Evolutionary conservation across 1,284 basidiomycete genomes (phyloP).

Genomic region (Trametes hirsuta): DNA sequence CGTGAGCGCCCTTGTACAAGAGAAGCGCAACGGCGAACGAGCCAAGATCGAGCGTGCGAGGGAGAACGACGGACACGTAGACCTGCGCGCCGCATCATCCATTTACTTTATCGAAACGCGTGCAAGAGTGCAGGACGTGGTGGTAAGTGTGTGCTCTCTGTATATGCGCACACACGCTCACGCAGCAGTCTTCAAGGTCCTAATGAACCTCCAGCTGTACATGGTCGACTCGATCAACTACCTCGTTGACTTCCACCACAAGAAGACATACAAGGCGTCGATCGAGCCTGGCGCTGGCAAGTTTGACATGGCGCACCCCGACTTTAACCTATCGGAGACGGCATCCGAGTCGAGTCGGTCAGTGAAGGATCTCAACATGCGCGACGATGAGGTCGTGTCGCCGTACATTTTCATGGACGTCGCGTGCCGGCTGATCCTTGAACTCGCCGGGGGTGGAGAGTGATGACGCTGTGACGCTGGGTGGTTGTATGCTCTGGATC

Average conservation of each 20-base stretch:
- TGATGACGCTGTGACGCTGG: constrained; percentile 11
- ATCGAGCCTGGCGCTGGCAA: constrained; percentile 64
- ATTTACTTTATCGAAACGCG: constrained; percentile 97
- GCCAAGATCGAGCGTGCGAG: constrained; percentile 63
- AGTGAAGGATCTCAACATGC: constrained; percentile 50
- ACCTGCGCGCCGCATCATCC: constrained; percentile 67
- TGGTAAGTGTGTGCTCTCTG: constrained; percentile 57
- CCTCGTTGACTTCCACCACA: constrained; percentile 97
- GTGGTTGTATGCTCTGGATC: constrained; percentile 12
- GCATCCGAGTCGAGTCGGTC: constrained; percentile 52
- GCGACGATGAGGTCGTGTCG: constrained; percentile 81
- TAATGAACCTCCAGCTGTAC: constrained; percentile 98
- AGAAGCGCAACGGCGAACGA: constrained; percentile 34
- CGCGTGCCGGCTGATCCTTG: constrained; percentile 82
- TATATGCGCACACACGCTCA: not conserved
- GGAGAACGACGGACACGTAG: constrained; percentile 67
- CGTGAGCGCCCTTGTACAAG: constrained; percentile 38
- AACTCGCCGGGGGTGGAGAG: constrained; percentile 69
- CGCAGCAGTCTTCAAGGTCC: constrained; percentile 54
- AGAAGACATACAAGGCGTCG: constrained; percentile 83
- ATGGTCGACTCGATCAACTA: constrained; percentile 96
- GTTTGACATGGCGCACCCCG: constrained; percentile 66
- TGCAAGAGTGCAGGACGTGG: constrained; percentile 86
- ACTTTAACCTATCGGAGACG: constrained; percentile 51
- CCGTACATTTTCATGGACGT: constrained; percentile 98